Evolutionary conservation across 2,329 filamentous ascomycete genomes (phyloP).

Genomic region (Colletotrichum tofieldiae): DNA sequence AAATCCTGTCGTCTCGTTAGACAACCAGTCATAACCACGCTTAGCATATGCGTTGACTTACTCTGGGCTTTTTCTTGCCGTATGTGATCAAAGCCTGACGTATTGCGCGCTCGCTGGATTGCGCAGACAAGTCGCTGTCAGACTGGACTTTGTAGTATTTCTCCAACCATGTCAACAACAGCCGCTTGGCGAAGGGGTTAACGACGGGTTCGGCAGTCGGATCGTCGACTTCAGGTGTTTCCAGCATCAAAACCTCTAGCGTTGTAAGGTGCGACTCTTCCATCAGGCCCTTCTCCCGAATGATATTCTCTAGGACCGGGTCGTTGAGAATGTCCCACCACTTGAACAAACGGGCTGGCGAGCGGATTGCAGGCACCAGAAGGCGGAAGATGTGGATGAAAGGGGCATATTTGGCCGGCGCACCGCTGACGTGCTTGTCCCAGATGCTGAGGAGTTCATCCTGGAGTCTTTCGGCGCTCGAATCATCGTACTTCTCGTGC

Average conservation of each 20-base stretch:
- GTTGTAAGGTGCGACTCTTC: slow-evolving; percentile 77
- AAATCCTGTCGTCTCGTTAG: slow-evolving; percentile 67
- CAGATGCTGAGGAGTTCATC: slow-evolving; percentile 81
- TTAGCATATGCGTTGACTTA: slow-evolving; percentile 37
- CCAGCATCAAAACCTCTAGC: slow-evolving; percentile 75
- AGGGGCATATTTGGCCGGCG: slow-evolving; percentile 71
- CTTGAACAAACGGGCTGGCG: slow-evolving; percentile 73
- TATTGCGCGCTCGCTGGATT: slow-evolving; percentile 66
- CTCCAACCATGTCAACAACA: slow-evolving; percentile 72
- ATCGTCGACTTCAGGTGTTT: slow-evolving; percentile 70
- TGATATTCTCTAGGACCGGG: slow-evolving; percentile 60
- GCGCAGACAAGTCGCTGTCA: slow-evolving; percentile 55
- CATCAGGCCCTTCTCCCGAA: slow-evolving; percentile 63
- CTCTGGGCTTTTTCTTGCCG: slow-evolving; percentile 79
- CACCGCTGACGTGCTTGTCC: slow-evolving; percentile 73
- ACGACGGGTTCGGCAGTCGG: slow-evolving; percentile 55
- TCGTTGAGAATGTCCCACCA: slow-evolving; percentile 80
- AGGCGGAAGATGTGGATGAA: slow-evolving; percentile 79
- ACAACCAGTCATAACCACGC: slow-evolving; percentile 19
- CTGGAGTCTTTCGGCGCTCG: slow-evolving; percentile 78
- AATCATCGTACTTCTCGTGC: slow-evolving; percentile 78
- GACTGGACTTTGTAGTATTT: slow-evolving; percentile 51
- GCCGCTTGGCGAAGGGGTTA: slow-evolving; percentile 69
- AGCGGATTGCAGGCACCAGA: slow-evolving; percentile 75
- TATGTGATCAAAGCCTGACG: slow-evolving; percentile 69